Conservation (phyloP, 495 filamentous ascomycete species). For the Aspergillus affinis region DNA sequence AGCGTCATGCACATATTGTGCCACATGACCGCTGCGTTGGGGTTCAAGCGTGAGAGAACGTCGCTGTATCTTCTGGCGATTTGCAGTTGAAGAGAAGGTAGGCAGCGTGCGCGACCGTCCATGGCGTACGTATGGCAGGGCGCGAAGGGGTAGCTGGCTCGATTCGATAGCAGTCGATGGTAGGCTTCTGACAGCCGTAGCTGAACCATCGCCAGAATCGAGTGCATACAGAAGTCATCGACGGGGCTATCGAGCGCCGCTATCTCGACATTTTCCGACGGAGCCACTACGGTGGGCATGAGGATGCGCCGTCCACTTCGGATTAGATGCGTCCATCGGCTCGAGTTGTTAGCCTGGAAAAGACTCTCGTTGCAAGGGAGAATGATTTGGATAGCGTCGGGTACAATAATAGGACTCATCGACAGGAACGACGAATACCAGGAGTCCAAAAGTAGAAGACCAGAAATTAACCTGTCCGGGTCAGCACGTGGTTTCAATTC, state of each 20-base stretch:
- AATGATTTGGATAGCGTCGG: constrained; percentile 49
- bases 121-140: constrained; percentile 47
- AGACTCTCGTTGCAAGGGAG: constrained; percentile 48
- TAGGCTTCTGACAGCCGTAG: constrained; percentile 47
- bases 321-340: constrained; percentile 49
- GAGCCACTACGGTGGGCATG: constrained; percentile 40
- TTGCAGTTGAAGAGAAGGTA: constrained; percentile 41
- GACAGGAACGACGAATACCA: constrained; percentile 53
- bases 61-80: constrained; percentile 40
- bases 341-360: constrained; percentile 44
- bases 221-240: constrained; percentile 42
- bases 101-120: constrained; percentile 43
- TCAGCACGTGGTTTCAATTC: neutral
- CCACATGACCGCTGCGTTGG: constrained; percentile 50
- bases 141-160: constrained; percentile 41
- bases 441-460: constrained; percentile 49
- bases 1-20: constrained; percentile 55
- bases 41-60: constrained; percentile 41
- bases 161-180: constrained; percentile 45
- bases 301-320: constrained; percentile 38
- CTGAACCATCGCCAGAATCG: constrained; percentile 41
- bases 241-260: constrained; percentile 35
- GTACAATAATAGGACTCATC: constrained; percentile 46
- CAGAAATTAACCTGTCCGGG: constrained; percentile 41
- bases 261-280: constrained; percentile 38